phyloP scores from a whole-genome alignment of 208 protist genomes.

The Leishmania guyanensis region DNA sequence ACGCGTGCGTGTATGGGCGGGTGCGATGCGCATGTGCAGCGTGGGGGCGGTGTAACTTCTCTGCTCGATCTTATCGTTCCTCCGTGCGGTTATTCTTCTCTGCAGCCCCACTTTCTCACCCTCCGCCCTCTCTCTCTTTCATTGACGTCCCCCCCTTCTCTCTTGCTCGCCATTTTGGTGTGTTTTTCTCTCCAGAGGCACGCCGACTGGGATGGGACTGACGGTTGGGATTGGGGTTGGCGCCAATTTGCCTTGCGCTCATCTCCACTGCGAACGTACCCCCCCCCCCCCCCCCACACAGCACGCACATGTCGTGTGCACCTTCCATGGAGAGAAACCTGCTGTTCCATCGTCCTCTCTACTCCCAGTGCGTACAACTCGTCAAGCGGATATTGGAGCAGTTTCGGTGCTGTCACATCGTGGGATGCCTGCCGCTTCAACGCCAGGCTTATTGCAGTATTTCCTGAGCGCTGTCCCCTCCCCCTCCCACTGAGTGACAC shows the following conservation, averaged over 20 bases:
- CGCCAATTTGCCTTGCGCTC: background rate
- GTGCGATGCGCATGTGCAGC: background rate
- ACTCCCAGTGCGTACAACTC: slow-evolving; percentile 47
- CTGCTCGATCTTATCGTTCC: background rate
- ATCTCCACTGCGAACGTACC: background rate
- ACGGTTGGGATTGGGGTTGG: background rate
- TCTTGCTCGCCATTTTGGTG: background rate
- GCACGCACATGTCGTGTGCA: background rate
- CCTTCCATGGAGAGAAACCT: slow-evolving; percentile 15
- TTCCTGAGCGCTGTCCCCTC: slow-evolving; percentile 23
- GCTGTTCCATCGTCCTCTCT: slow-evolving; percentile 46
- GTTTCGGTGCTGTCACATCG: slow-evolving; percentile 34
- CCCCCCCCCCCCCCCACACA: background rate
- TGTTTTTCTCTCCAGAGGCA: background rate
- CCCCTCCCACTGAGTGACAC: slow-evolving; percentile 20
- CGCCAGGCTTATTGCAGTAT: slow-evolving; percentile 37
- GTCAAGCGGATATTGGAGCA: slow-evolving; percentile 21
- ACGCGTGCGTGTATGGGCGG: background rate
- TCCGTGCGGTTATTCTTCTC: background rate
- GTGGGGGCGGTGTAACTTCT: background rate
- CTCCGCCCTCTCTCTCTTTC: background rate
- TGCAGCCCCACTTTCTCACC: background rate
- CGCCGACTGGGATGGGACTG: background rate
- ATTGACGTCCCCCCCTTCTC: background rate
- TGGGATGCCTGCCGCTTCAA: slow-evolving; percentile 56